Percentiles rank a stretch among this genome's conserved stretches.
Conservation (phyloP, 495 filamentous ascomycete genomes). For the Penicillium cataractarum region DNA sequence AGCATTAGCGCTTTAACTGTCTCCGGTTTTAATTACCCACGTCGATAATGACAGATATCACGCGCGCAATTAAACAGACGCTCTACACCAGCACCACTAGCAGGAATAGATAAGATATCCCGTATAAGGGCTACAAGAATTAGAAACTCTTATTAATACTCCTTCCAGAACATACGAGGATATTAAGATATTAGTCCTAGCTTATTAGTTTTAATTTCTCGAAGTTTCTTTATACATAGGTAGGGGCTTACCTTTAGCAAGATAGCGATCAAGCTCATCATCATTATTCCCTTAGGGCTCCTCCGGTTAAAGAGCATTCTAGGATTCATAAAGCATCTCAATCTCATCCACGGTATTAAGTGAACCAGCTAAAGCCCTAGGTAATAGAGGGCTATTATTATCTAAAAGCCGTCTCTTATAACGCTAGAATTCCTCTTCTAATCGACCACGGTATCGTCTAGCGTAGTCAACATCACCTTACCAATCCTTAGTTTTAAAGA, state of each 20-base stretch:
- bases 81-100: conserved; percentile 21
- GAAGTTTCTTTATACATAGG: conserved; percentile 2
- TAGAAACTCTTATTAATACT: conserved; percentile 17
- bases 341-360: conserved; percentile 12
- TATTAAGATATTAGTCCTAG: conserved; percentile 7
- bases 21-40: conserved; percentile 9
- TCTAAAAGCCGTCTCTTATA: too few species aligned
- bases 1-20: conserved; percentile 11
- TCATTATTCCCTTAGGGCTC: conserved; percentile 12
- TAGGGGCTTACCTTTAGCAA: conserved; percentile 16
- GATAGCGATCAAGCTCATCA: conserved; percentile 18
- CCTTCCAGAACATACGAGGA: conserved; percentile 21
- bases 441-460: conserved; percentile 5
- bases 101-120: too few species aligned
- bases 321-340: conserved; percentile 17
- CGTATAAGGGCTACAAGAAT: conserved; percentile 14
- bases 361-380: conserved; percentile 5
- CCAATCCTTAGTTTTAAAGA: conserved; percentile 17
- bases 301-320: conserved; percentile 8
- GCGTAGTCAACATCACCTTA: conserved; percentile 13
- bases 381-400: conserved; percentile 4
- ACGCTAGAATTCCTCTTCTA: too few species aligned
- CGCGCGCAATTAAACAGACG: conserved; percentile 21
- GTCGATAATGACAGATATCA: conserved; percentile 24
- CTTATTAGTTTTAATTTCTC: conserved; percentile 7